phyloP scores from a whole-genome alignment of 108 stramenopile genomes.

The Thalassiosira profunda region DNA sequence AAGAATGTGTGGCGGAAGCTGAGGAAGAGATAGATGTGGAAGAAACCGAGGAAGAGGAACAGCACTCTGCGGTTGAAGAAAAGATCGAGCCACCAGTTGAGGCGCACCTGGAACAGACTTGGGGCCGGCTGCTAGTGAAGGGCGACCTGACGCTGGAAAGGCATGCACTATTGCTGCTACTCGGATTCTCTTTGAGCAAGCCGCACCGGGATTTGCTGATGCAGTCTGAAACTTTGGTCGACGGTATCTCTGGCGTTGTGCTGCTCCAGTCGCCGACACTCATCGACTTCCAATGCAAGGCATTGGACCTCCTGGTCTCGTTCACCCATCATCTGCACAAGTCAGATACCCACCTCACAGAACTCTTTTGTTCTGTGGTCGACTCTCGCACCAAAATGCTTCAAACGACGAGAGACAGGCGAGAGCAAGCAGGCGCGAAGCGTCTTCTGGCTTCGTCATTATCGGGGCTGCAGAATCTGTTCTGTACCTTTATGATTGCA shows the following conservation, averaged over 20 bases:
- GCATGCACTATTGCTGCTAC: constrained; percentile 15
- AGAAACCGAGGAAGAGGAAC: no score
- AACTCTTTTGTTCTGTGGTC: constrained; percentile 25
- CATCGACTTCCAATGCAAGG: constrained; percentile 13
- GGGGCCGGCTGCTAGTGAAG: neutral
- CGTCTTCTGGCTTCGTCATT: constrained; percentile 36
- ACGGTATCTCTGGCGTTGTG: neutral
- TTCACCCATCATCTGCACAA: constrained; percentile 3
- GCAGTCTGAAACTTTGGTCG: constrained; percentile 13
- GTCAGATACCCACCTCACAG: neutral
- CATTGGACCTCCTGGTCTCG: constrained; percentile 23
- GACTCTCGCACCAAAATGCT: constrained; percentile 22
- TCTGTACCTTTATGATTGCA: constrained; percentile 30
- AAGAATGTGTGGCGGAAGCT: neutral
- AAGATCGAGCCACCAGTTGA: neutral
- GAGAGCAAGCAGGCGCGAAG: constrained; percentile 11
- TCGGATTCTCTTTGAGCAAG: constrained; percentile 16
- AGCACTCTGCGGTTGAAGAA: no score
- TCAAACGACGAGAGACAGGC: constrained; percentile 19
- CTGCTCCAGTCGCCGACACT: constrained; percentile 2
- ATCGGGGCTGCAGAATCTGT: constrained; percentile 52
- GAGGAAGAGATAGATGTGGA: constrained; percentile 3
- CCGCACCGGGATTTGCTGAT: constrained; percentile 21
- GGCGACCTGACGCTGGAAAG: constrained; percentile 27
- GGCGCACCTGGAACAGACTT: constrained; percentile 1